Percentiles rank a stretch among this genome's conserved stretches.
Conservation (phyloP, 2,329 filamentous ascomycete species). For the Phyllosticta paracitricarpa region DNA sequence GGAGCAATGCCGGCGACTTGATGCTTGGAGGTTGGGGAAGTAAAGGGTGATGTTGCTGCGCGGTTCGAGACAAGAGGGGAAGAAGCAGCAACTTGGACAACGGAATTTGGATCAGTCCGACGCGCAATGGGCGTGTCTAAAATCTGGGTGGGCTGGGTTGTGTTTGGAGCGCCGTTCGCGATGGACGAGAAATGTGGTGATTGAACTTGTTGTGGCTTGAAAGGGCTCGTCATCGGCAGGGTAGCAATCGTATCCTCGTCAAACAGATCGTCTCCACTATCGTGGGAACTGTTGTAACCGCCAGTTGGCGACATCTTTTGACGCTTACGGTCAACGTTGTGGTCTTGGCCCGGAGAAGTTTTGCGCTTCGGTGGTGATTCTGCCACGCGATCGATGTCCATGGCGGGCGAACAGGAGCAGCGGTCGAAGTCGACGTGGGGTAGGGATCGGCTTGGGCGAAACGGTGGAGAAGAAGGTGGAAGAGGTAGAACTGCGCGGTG, state of each 20-base stretch:
- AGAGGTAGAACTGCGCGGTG: neutral
- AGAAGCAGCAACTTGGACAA: conserved; percentile 79
- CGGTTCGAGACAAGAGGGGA: conserved; percentile 50
- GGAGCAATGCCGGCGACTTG: conserved; percentile 53
- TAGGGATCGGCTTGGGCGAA: neutral
- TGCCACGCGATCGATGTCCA: neutral
- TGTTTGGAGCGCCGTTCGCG: neutral
- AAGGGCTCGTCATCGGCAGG: conserved; percentile 14
- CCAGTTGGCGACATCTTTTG: neutral
- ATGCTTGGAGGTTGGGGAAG: conserved; percentile 28
- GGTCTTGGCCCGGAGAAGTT: neutral
- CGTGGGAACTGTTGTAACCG: conserved; percentile 26
- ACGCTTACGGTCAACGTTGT: neutral
- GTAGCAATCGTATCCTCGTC: conserved; percentile 43
- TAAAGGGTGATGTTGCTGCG: conserved; percentile 30
- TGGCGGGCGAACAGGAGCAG: neutral
- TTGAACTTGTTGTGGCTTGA: neutral
- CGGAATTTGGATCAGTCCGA: conserved; percentile 22
- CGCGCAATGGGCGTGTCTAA: conserved; percentile 34
- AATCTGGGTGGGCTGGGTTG: conserved; percentile 53
- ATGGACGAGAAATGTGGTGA: neutral
- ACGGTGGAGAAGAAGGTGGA: neutral
- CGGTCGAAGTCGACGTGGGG: neutral
- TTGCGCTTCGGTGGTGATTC: neutral
- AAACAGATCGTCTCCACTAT: conserved; percentile 38